These are phyloP conservation scores for Stephania japonica DNA, from an alignment of 164 flowering plant species.

Conservation along the genomic window DNA sequence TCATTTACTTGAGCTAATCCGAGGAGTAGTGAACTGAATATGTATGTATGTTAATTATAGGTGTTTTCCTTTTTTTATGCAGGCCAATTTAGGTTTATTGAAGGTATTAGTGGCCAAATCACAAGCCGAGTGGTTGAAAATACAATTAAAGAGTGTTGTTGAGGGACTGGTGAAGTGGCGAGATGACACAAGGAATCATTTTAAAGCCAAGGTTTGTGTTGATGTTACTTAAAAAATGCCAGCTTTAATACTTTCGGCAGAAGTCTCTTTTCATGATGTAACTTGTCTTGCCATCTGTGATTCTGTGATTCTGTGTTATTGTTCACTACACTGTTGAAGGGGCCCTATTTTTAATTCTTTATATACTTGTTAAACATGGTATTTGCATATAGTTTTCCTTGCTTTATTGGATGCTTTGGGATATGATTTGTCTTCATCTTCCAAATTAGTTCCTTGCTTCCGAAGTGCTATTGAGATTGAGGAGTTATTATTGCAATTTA, in stretches of 20 bases:
- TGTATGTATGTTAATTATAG: not conserved
- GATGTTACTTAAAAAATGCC: not conserved
- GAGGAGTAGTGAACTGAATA: too few relatives aligned
- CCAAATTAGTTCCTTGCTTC: not conserved
- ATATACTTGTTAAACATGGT: not conserved
- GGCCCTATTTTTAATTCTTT: not conserved
- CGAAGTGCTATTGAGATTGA: not conserved
- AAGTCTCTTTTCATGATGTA: not conserved
- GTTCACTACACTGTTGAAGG: not conserved
- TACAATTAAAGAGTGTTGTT: conserved; percentile 64
- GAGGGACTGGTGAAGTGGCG: conserved; percentile 85
- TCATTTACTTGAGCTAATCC: not conserved
- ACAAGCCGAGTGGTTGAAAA: conserved; percentile 57
- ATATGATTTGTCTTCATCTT: not conserved
- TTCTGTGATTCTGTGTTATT: not conserved
- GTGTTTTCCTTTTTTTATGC: conserved; percentile 22
- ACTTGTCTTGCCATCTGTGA: not conserved
- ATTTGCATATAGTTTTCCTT: not conserved
- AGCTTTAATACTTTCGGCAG: too few relatives aligned
- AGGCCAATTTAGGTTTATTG: conserved; percentile 87
- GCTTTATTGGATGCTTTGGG: not conserved
- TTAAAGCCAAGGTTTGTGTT: conserved; percentile 79
- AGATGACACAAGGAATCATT: conserved; percentile 67
- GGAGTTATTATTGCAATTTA: not conserved
- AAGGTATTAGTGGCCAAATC: conserved; percentile 94